phyloP scores from a whole-genome alignment of 2,329 filamentous ascomycete genomes.

The Diplodia intermedia region DNA sequence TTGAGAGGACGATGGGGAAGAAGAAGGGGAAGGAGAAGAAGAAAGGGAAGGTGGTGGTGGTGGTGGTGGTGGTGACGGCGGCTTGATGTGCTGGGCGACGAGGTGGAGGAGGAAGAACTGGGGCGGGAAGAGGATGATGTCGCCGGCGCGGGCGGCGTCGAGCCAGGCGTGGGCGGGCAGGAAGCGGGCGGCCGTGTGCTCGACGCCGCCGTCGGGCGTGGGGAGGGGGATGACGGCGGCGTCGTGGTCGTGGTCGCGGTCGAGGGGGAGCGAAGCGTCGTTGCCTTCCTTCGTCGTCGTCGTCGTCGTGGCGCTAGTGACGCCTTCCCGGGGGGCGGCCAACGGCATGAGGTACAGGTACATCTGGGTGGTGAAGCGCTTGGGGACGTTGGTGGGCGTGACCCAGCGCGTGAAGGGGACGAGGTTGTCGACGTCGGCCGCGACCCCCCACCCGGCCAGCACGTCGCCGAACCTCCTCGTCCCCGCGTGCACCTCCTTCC shows the following conservation, averaged over 20 bases:
- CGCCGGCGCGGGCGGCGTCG: constrained; percentile 63
- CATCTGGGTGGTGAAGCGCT: constrained; percentile 94
- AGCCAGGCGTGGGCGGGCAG: constrained; percentile 75
- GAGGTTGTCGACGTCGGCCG: constrained; percentile 71
- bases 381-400: constrained; percentile 74
- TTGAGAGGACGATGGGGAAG: too few relatives aligned
- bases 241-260: constrained; percentile 51
- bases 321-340: constrained; percentile 7
- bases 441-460: constrained; percentile 62
- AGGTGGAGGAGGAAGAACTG: constrained; percentile 77
- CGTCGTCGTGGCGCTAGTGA: too few relatives aligned
- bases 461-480: constrained; percentile 72
- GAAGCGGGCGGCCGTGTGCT: constrained; percentile 80
- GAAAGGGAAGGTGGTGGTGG: constrained; percentile 37
- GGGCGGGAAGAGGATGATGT: constrained; percentile 88
- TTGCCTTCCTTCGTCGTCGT: constrained; percentile 32
- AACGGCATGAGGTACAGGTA: constrained; percentile 86
- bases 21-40: background rate
- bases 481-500: constrained; percentile 72
- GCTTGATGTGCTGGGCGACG: constrained; percentile 60
- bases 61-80: too few relatives aligned
- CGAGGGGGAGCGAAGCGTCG: constrained; percentile 40
- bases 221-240: constrained; percentile 72
- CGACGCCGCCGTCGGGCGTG: constrained; percentile 72
- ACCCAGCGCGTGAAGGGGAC: constrained; percentile 92